Evolutionary conservation across 176 grass and related monocot genomes (phyloP), one percentile per base, ranked within the genome.

Genomic region (Saccharum officinarum): DNA sequence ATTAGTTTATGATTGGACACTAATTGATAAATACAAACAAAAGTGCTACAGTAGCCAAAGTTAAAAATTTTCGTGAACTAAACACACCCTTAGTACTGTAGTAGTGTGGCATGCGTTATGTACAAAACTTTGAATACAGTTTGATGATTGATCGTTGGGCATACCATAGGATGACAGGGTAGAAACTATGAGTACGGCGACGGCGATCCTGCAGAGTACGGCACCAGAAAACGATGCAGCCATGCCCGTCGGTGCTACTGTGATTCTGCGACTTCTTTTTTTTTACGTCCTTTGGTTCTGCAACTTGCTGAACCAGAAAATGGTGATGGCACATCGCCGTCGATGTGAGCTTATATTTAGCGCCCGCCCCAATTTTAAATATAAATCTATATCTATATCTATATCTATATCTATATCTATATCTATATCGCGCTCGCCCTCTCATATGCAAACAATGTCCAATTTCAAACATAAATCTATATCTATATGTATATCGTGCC

Each of bases 91-190:
- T 31, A 28, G 34, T 34, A 34, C 3, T 26, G 10, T 26, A 1
- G 59, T 8, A 18, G 8, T 3, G 3, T 13, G 36, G 15, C 25
- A 64, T 30, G 16, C 7, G 20, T 9, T 9, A 18, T 0, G 7
- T 0, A 7, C 3, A 17, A 15, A 54, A 5, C 47, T 36, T 36
- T 55, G 16, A 33, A 76, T 10, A 76, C 17, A 75, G 28, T 20
- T 34, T 54, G 13, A 22, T 3, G 18, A 20, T 3, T 57, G 54
- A n/a, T 11, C 57, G 17, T 44, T 44, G 2, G 7, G 23, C 9
- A 11, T 49, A 84, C 87, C 82, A 3, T 41, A 22, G 3, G 63
- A 69, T 31, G 68, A 59, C 46, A 86, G 54, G 62, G 81, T 26
- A 26, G 47, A 45, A 34, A 63, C 25, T 16, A 71, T 30, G 65